Evolutionary conservation across 768 basidiomycete species (phyloP).

Genomic region (Boletellus emodensis): DNA sequence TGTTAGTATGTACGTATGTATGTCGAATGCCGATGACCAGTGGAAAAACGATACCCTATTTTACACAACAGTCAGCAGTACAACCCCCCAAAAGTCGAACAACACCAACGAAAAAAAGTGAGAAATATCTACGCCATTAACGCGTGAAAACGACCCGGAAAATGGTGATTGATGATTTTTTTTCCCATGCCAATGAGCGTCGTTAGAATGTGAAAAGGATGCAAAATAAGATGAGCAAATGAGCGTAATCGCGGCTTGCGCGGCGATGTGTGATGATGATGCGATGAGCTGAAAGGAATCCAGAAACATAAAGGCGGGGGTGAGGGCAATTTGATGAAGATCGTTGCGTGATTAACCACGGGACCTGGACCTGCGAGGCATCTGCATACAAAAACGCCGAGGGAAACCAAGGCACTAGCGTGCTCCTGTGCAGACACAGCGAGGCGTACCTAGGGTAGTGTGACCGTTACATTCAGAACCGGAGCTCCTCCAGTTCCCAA

Average conservation of each 20-base stretch:
- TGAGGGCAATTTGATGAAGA: conserved; percentile 6
- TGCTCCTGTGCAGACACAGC: background rate
- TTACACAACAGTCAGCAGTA: background rate
- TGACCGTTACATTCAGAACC: conserved; percentile 15
- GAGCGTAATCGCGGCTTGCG: conserved; percentile 10
- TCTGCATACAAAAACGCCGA: conserved; percentile 7
- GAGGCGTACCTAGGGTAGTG: background rate
- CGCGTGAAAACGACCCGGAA: background rate
- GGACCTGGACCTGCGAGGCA: conserved; percentile 16
- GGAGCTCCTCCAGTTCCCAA: conserved; percentile 25
- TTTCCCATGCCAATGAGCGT: conserved; percentile 5
- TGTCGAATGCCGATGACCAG: conserved; percentile 3
- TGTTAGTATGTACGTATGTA: conserved; percentile 1
- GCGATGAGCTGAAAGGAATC: background rate
- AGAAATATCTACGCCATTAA: conserved; percentile 12
- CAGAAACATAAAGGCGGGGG: conserved; percentile 8
- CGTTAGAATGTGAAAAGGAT: conserved; percentile 5
- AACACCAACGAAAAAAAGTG: background rate
- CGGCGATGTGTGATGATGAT: conserved; percentile 16
- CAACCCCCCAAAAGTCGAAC: conserved; percentile 4
- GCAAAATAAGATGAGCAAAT: conserved; percentile 15
- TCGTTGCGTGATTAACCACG: conserved; percentile 13
- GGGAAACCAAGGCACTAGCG: background rate
- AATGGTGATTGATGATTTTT: background rate
- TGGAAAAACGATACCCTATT: conserved; percentile 15